Percentiles rank a stretch among this genome's conserved stretches.
These are phyloP conservation scores for Cudoniella acicularis DNA, from an alignment of 495 filamentous ascomycete genomes.

Conservation along the genomic window DNA sequence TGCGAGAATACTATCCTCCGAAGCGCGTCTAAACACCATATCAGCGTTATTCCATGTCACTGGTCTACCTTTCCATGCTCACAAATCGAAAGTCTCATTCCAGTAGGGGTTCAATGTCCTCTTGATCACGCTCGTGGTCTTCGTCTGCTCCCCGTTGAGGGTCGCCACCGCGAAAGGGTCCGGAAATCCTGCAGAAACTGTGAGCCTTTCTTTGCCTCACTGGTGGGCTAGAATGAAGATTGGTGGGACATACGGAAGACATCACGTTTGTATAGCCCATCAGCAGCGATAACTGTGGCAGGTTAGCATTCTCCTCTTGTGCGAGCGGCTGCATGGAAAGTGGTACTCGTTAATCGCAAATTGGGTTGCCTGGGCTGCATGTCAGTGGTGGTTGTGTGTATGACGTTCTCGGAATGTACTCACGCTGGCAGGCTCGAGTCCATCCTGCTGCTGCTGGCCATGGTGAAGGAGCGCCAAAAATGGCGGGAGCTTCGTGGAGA, in stretches of 20 bases:
- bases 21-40: conserved; percentile 60
- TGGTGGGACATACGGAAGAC: conserved; percentile 74
- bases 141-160: conserved; percentile 92
- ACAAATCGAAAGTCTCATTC: conserved; percentile 99
- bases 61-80: conserved; percentile 31
- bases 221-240: conserved; percentile 18
- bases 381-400: conserved; percentile 13
- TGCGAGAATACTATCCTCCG: conserved; percentile 91
- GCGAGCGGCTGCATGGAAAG: conserved; percentile 17
- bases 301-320: conserved; percentile 18
- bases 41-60: conserved; percentile 18
- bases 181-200: conserved; percentile 68
- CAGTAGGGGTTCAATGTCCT: conserved; percentile 97
- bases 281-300: conserved; percentile 87
- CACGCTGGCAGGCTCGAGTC: conserved; percentile 58
- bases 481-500: conserved; percentile 20
- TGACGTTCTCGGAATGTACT: conserved; percentile 25
- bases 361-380: conserved; percentile 49
- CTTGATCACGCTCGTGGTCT: conserved; percentile 92
- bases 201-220: conserved; percentile 13
- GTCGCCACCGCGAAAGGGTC: conserved; percentile 98
- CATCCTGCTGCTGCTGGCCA: conserved; percentile 44
- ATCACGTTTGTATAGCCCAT: conserved; percentile 98
- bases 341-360: conserved; percentile 61
- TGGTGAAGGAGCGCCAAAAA: conserved; percentile 28